Evolutionary conservation across 495 filamentous ascomycete genomes (phyloP).

Genomic region (Aspergillus avenaceus): DNA sequence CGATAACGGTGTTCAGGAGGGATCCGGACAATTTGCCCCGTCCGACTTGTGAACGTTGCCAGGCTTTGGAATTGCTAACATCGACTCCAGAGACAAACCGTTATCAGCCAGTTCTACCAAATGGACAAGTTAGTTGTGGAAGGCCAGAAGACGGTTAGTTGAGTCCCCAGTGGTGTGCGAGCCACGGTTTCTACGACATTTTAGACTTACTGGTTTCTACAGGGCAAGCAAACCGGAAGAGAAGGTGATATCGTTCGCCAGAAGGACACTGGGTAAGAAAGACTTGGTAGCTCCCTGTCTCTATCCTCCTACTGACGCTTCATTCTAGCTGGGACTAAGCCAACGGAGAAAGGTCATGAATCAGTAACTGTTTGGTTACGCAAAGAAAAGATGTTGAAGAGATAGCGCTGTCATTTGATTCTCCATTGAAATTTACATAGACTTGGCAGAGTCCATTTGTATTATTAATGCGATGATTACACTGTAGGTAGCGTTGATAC

Average conservation of each 20-base stretch:
- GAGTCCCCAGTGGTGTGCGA: neutral
- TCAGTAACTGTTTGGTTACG: neutral
- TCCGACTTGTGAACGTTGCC: too few relatives aligned
- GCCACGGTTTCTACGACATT: neutral
- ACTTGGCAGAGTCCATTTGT: slow-evolving; percentile 17
- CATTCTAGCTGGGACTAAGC: slow-evolving; percentile 43
- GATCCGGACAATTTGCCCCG: too few relatives aligned
- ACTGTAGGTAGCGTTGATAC: slow-evolving; percentile 13
- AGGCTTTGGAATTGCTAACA: slow-evolving; percentile 11
- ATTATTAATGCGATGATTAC: slow-evolving; percentile 18
- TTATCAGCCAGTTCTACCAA: slow-evolving; percentile 93
- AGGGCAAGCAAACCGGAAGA: slow-evolving; percentile 73
- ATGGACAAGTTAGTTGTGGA: slow-evolving; percentile 90
- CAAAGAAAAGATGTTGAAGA: neutral
- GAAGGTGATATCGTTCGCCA: slow-evolving; percentile 69
- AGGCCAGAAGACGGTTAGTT: slow-evolving; percentile 61
- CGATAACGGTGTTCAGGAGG: neutral
- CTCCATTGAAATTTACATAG: slow-evolving; percentile 13
- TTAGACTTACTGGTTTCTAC: slow-evolving; percentile 4
- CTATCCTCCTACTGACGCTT: slow-evolving; percentile 7
- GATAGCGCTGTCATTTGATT: neutral
- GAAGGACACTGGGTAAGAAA: slow-evolving; percentile 75
- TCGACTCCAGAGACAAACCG: slow-evolving; percentile 75
- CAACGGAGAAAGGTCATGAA: neutral
- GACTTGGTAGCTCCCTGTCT: neutral